phyloP scores from a whole-genome alignment of 306 rosid genomes.

The Pachyrhizus erosus region DNA sequence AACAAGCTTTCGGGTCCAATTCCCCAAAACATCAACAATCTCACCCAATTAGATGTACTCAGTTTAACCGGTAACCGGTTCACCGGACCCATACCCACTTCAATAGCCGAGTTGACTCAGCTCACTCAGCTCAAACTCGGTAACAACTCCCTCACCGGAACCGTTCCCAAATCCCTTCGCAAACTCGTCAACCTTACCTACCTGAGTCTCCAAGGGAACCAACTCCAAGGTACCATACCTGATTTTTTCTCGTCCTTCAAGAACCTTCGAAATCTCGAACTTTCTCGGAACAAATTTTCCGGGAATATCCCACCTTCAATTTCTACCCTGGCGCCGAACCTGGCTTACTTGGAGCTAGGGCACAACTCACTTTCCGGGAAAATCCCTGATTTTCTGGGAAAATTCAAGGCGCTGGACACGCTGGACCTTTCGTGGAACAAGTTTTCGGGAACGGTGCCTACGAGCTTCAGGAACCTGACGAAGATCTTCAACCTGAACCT shows the following conservation, averaged over 20 bases:
- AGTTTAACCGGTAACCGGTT: conserved; percentile 65
- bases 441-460: conserved; percentile 68
- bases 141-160: conserved; percentile 59
- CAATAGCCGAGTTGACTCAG: conserved; percentile 57
- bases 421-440: conserved; percentile 67
- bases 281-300: conserved; percentile 63
- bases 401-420: conserved; percentile 71
- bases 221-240: conserved; percentile 68
- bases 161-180: conserved; percentile 52
- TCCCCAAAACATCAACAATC: conserved; percentile 57
- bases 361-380: conserved; percentile 68
- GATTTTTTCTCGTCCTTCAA: conserved; percentile 57
- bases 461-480: conserved; percentile 67
- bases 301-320: conserved; percentile 73
- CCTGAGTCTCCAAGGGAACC: conserved; percentile 57
- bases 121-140: conserved; percentile 85
- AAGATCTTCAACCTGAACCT: conserved; percentile 88
- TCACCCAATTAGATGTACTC: conserved; percentile 42
- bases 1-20: conserved; percentile 69
- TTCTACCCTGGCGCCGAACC: conserved; percentile 54
- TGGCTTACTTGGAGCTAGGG: conserved; percentile 61
- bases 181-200: conserved; percentile 51
- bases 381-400: conserved; percentile 82
- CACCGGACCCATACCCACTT: conserved; percentile 74
- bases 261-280: conserved; percentile 54